Conservation (phyloP, 2,329 filamentous ascomycete genomes). For the Orbilia oligospora region DNA sequence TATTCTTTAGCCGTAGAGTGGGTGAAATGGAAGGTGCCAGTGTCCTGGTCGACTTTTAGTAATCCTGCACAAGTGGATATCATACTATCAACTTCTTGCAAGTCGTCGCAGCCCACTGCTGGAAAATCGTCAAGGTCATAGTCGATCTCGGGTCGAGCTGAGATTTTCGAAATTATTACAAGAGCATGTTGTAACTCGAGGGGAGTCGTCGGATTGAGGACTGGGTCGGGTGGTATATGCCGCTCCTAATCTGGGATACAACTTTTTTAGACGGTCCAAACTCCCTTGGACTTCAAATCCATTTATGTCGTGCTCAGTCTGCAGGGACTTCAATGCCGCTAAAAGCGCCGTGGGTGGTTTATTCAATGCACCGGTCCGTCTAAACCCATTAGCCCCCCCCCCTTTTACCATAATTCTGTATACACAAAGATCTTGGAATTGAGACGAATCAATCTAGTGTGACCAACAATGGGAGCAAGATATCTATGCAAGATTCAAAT, state of each 20-base stretch:
- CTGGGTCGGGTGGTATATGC: neutral
- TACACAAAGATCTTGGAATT: too few relatives aligned
- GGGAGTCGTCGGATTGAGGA: neutral
- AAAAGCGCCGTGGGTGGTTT: conserved; percentile 2
- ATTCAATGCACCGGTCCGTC: neutral
- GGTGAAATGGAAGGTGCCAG: conserved; percentile 63
- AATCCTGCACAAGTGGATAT: conserved; percentile 64
- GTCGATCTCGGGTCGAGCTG: neutral
- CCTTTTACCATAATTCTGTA: conserved; percentile 6
- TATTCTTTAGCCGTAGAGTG: conserved; percentile 65
- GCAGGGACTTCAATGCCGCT: neutral
- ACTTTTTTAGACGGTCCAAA: neutral
- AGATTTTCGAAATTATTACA: neutral
- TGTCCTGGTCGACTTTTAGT: conserved; percentile 64
- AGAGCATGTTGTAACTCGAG: conserved; percentile 25
- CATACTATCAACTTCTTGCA: conserved; percentile 1
- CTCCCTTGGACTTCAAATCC: neutral
- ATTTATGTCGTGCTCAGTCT: neutral
- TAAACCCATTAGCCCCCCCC: neutral
- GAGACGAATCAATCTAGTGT: too few relatives aligned
- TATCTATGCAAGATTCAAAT: too few relatives aligned
- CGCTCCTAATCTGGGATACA: neutral
- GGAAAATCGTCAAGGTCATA: neutral
- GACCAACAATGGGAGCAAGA: too few relatives aligned
- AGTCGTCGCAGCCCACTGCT: neutral